Conservation (phyloP, 2,329 filamentous ascomycete species). For the Gliomastix tumulicola region DNA sequence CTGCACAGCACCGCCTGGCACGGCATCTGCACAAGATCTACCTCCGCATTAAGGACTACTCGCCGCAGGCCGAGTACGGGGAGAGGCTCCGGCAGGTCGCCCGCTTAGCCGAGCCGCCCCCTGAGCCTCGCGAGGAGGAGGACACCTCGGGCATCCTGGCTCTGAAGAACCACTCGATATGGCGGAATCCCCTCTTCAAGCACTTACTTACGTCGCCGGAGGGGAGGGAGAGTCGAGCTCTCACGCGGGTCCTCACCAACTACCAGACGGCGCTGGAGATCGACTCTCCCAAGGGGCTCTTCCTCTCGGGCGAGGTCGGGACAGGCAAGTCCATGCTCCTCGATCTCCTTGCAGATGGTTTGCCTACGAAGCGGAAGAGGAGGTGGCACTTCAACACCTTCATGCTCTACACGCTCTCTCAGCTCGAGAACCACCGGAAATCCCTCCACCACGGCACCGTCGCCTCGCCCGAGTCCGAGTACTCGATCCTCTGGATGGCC, state of each 20-base stretch:
- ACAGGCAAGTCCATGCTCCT: conserved; percentile 83
- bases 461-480: conserved; percentile 29
- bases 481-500: conserved; percentile 67
- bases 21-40: conserved; percentile 75
- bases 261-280: conserved; percentile 66
- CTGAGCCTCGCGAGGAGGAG: conserved; percentile 12
- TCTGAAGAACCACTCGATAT: conserved; percentile 45
- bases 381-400: conserved; percentile 83
- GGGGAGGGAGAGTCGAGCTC: conserved; percentile 50
- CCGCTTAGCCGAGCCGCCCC: conserved; percentile 25
- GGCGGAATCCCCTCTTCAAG: conserved; percentile 51
- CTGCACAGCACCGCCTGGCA: conserved; percentile 65
- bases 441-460: conserved; percentile 6
- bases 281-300: conserved; percentile 65
- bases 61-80: conserved; percentile 63
- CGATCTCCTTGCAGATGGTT: conserved; percentile 69
- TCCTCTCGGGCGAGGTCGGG: conserved; percentile 76
- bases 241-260: conserved; percentile 62
- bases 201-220: conserved; percentile 52
- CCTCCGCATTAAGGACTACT: conserved; percentile 68
- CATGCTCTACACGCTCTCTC: conserved; percentile 71
- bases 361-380: conserved; percentile 66
- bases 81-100: conserved; percentile 56
- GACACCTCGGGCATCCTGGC: conserved; percentile 32
- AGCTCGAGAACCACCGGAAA: conserved; percentile 59